Evolutionary conservation across 768 basidiomycete species (phyloP).

Genomic region (Auricularia heimuer): DNA sequence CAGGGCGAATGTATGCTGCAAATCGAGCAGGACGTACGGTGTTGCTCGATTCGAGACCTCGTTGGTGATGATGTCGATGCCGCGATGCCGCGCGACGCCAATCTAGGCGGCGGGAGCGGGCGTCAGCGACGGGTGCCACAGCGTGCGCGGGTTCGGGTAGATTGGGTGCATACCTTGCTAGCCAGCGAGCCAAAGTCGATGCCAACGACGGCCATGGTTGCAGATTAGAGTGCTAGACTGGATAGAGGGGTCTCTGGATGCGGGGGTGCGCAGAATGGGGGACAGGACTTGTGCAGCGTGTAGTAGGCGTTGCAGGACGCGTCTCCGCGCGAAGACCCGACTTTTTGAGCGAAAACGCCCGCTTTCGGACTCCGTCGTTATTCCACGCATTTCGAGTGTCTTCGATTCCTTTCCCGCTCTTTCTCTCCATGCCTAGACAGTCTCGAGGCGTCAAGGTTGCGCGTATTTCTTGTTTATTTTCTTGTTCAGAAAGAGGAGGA

Average conservation of each 20-base stretch:
- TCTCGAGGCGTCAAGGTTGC: no score
- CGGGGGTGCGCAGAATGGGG: neutral
- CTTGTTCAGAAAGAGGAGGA: no score
- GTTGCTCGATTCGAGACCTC: conserved; percentile 96
- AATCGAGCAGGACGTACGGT: conserved; percentile 52
- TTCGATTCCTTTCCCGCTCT: no score
- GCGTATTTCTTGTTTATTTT: no score
- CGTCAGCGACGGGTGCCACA: conserved; percentile 1
- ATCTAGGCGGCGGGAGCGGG: conserved; percentile 41
- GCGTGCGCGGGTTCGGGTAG: conserved; percentile 4
- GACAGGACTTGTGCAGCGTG: neutral
- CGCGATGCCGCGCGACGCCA: conserved; percentile 89
- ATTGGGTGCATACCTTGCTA: conserved; percentile 52
- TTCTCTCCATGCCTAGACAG: no score
- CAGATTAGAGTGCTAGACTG: conserved; percentile 8
- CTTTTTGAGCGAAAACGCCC: neutral
- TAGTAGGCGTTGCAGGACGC: neutral
- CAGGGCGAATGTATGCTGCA: neutral
- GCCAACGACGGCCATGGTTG: conserved; percentile 81
- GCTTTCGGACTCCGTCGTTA: neutral
- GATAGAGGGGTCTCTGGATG: neutral
- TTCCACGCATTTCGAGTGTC: no score
- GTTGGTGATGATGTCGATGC: conserved; percentile 97
- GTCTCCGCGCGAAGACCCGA: neutral
- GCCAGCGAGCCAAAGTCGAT: conserved; percentile 87